Conservation (phyloP, 2,329 filamentous ascomycete genomes). For the Cryoendolithus antarcticus region DNA sequence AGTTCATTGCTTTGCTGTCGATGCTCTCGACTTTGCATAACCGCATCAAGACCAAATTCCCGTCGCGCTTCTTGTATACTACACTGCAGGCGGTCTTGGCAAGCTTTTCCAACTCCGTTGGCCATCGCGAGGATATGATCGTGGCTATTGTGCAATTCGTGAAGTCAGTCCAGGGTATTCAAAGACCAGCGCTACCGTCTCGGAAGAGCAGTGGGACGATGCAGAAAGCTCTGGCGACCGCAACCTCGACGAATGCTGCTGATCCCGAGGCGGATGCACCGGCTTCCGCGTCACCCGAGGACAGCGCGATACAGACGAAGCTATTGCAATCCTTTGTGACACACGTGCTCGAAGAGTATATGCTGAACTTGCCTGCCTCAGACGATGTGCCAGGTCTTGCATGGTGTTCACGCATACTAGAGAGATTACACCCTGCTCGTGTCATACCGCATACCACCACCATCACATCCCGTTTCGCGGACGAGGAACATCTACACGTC, state of each 20-base stretch:
- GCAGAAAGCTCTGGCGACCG: constrained; percentile 10
- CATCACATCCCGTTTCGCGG: constrained; percentile 51
- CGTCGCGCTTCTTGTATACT: constrained; percentile 65
- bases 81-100: constrained; percentile 61
- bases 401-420: constrained; percentile 48
- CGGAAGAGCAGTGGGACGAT: constrained; percentile 37
- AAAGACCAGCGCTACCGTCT: constrained; percentile 52
- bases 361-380: constrained; percentile 37
- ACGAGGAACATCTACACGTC: constrained; percentile 48
- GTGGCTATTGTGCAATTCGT: constrained; percentile 58
- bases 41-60: constrained; percentile 63
- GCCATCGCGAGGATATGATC: constrained; percentile 51
- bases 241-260: constrained; percentile 26
- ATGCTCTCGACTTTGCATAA: constrained; percentile 63
- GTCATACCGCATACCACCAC: constrained; percentile 51
- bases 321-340: constrained; percentile 68
- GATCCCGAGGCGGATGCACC: constrained; percentile 43
- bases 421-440: constrained; percentile 54
- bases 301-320: constrained; percentile 49
- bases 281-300: constrained; percentile 34
- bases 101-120: constrained; percentile 47
- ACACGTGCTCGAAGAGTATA: constrained; percentile 61
- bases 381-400: constrained; percentile 38
- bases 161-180: constrained; percentile 54
- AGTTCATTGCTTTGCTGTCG: constrained; percentile 57